phyloP scores from a whole-genome alignment of 2,329 filamentous ascomycete genomes.

The Alternaria angustiovoidea region DNA sequence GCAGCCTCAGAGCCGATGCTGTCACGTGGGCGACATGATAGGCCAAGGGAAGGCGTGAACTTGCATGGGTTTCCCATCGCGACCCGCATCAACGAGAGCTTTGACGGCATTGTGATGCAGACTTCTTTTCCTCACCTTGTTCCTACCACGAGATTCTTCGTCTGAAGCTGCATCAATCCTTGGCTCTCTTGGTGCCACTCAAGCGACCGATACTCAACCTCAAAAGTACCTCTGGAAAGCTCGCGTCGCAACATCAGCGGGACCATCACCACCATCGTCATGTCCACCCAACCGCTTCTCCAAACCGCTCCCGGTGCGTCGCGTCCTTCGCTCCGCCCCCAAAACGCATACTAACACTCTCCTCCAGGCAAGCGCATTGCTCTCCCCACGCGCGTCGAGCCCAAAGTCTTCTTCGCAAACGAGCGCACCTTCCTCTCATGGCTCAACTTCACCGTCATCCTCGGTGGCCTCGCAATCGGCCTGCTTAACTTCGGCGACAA shows the following conservation, averaged over 20 bases:
- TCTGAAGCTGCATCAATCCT: constrained; percentile 19
- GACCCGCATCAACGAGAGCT: constrained; percentile 8
- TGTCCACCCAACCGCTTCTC: constrained; percentile 97
- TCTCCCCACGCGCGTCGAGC: constrained; percentile 95
- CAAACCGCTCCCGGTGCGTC: constrained; percentile 85
- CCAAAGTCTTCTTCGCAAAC: constrained; percentile 99
- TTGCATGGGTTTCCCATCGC: constrained; percentile 15
- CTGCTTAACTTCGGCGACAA: constrained; percentile 98
- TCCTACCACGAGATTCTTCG: neutral
- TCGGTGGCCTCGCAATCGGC: constrained; percentile 93
- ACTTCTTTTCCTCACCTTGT: neutral
- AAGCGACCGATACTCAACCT: constrained; percentile 16
- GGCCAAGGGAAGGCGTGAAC: constrained; percentile 19
- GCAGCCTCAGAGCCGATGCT: neutral
- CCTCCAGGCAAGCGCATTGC: constrained; percentile 92
- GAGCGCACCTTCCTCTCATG: constrained; percentile 98
- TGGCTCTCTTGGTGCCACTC: neutral
- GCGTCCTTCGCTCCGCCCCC: neutral
- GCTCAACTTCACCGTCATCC: constrained; percentile 99
- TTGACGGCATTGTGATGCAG: constrained; percentile 8
- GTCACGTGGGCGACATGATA: constrained; percentile 42
- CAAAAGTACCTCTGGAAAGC: constrained; percentile 10
- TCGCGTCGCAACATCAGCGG: constrained; percentile 23
- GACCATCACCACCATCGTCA: constrained; percentile 54
- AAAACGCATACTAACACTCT: constrained; percentile 10